A percentile compares a stretch with the other conserved stretches of the same genome.
Evolutionary conservation across 257 asterid genomes (phyloP).

Genomic region (Jacaranda copaia): DNA sequence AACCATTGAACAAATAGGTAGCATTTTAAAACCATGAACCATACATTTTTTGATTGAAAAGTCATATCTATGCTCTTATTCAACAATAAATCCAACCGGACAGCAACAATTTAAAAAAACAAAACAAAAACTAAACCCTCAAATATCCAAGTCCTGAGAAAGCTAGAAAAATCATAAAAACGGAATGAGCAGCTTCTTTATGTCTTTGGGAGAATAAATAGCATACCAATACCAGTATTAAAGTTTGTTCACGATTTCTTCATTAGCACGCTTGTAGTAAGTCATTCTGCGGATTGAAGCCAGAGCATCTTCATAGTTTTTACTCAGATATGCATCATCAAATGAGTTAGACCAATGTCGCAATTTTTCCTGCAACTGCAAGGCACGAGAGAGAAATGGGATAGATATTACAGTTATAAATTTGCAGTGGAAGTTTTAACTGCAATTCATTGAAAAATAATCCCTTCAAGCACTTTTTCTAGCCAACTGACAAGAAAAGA

Average conservation of each 20-base stretch:
- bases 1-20: background rate
- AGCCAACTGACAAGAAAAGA: background rate
- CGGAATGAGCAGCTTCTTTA: background rate
- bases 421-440: background rate
- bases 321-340: constrained; percentile 59
- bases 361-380: constrained; percentile 72
- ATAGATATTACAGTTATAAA: background rate
- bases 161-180: background rate
- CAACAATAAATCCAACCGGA: background rate
- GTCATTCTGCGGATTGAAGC: constrained; percentile 80
- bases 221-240: constrained; percentile 44
- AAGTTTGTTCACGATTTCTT: constrained; percentile 84
- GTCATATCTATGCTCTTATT: background rate
- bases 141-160: background rate
- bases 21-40: background rate
- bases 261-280: constrained; percentile 84
- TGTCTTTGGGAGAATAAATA: background rate
- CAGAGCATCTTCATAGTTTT: constrained; percentile 63
- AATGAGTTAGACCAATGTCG: constrained; percentile 65
- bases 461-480: background rate
- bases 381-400: constrained; percentile 17
- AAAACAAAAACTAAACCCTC: no score
- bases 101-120: no score
- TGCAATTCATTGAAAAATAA: background rate
- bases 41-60: background rate